Evolutionary conservation across 108 stramenopile genomes (phyloP).

Genomic region (Cyclotella choctawhatcheeana): DNA sequence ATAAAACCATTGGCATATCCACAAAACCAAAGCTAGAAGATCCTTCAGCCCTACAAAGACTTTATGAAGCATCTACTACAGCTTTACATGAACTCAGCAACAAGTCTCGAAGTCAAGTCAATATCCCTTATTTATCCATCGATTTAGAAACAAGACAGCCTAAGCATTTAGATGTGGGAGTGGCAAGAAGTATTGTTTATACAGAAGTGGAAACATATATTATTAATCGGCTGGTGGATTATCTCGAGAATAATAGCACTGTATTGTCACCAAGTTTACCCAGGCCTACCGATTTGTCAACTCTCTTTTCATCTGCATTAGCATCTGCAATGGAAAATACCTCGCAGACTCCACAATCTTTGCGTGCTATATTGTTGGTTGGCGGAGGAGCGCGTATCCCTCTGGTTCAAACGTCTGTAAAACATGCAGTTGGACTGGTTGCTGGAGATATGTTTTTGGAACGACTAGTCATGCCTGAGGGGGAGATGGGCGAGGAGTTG

Average conservation of each 20-base stretch:
- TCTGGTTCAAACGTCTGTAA: slow-evolving; percentile 49
- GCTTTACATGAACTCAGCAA: slow-evolving; percentile 67
- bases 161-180: slow-evolving; percentile 63
- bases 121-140: slow-evolving; percentile 78
- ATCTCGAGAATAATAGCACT: not conserved
- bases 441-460: slow-evolving; percentile 32
- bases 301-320: slow-evolving; percentile 61
- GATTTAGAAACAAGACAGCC: slow-evolving; percentile 52
- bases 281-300: slow-evolving; percentile 56
- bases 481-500: slow-evolving; percentile 48
- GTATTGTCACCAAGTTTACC: slow-evolving; percentile 63
- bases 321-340: slow-evolving; percentile 66
- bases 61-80: slow-evolving; percentile 44
- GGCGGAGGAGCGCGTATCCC: slow-evolving; percentile 68
- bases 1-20: not conserved
- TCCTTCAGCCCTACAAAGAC: slow-evolving; percentile 40
- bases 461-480: slow-evolving; percentile 38
- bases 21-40: slow-evolving; percentile 36
- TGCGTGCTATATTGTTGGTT: slow-evolving; percentile 65
- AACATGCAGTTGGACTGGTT: slow-evolving; percentile 26
- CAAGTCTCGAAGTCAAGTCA: slow-evolving; percentile 60
- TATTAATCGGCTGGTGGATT: slow-evolving; percentile 34
- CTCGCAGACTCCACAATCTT: slow-evolving; percentile 47
- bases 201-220: slow-evolving; percentile 52
- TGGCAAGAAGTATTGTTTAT: slow-evolving; percentile 73